Evolutionary conservation across 108 stramenopile genomes (phyloP).

Genomic region (Skeletonema tropicum): DNA sequence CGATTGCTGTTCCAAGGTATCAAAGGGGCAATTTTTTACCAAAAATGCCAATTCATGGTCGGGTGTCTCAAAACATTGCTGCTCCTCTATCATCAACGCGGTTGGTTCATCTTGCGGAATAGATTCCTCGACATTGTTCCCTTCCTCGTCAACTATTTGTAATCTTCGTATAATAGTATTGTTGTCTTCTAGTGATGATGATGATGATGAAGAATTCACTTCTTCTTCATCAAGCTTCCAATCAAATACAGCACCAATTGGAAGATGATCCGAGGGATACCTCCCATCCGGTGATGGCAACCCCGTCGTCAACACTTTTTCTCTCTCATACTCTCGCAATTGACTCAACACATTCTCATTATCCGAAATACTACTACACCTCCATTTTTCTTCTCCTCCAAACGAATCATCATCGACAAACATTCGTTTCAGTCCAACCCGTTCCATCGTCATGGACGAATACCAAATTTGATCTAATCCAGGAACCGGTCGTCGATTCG

Average conservation of each 20-base stretch:
- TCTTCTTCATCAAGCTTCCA: slow-evolving; percentile 38
- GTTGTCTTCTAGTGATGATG: no score
- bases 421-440: slow-evolving; percentile 40
- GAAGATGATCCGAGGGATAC: slow-evolving; percentile 55
- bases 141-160: slow-evolving; percentile 30
- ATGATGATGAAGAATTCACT: no score
- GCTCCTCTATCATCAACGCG: slow-evolving; percentile 18
- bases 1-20: slow-evolving; percentile 36
- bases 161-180: slow-evolving; percentile 5
- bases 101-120: slow-evolving; percentile 11
- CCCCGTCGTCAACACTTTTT: slow-evolving; percentile 38
- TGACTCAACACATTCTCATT: slow-evolving; percentile 18
- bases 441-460: slow-evolving; percentile 42
- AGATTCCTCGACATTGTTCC: slow-evolving; percentile 20
- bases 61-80: slow-evolving; percentile 28
- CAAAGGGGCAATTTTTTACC: slow-evolving; percentile 45
- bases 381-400: slow-evolving; percentile 32
- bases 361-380: no score
- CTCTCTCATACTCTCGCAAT: slow-evolving; percentile 23
- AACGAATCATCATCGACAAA: slow-evolving; percentile 33
- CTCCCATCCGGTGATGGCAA: slow-evolving; percentile 36
- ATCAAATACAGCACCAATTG: slow-evolving; percentile 52
- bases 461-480: slow-evolving; percentile 65
- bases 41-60: slow-evolving; percentile 47
- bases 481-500: slow-evolving; percentile 40